Base-by-base conservation (phyloP, 768 basidiomycete species). In the Russula brevipes region DNA sequence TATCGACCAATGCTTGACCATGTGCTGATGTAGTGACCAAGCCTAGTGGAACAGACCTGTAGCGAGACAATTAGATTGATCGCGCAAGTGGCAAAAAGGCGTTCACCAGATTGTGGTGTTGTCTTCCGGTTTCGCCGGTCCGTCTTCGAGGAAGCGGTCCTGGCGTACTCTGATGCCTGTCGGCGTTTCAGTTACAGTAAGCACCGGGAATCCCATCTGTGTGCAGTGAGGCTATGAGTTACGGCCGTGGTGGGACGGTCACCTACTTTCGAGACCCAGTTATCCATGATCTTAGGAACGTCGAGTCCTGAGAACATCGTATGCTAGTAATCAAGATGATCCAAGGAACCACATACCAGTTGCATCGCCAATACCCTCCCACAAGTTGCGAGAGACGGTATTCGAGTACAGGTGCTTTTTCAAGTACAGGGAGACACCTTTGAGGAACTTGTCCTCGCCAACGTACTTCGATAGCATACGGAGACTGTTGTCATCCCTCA, bases 391-490 rank as follows among this genome's bases (percentile, higher is more conserved):
- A 3, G 94, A 95, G 53, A 86, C 83, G 53, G 87, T 91, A 74
- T 93, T 97, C 31, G 81, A 85, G 73, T 88, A 98, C 8, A 94
- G 76, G 68, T 91, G 87, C 66, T 86, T 84, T 78, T 94, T 95
- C 66, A 98, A 84, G 76, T 98, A 98, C 62, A 91, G 81, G 2
- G 93, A 93, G 50, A 96, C 93, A 39, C 91, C 91, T 69, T 85
- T 84, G 55, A 94, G 75, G 82, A 98, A 97, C 61, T 76, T 81
- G 6, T 94, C 91, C 73, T 97, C 87, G 52, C 95, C 94, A 19
- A 95, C 91, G 66, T 89, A 88, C 71, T 85, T 84, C 24, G 87
- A 85, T 59, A 98, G 78, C 95, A 98, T 98, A 70, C 93, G 89
- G 52, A 98, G 82, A 97, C 95, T 82, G 30, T 52, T 2, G 30